Evolutionary conservation across 805 yeast genomes (phyloP).

Genomic region (Candida bentonensis): DNA sequence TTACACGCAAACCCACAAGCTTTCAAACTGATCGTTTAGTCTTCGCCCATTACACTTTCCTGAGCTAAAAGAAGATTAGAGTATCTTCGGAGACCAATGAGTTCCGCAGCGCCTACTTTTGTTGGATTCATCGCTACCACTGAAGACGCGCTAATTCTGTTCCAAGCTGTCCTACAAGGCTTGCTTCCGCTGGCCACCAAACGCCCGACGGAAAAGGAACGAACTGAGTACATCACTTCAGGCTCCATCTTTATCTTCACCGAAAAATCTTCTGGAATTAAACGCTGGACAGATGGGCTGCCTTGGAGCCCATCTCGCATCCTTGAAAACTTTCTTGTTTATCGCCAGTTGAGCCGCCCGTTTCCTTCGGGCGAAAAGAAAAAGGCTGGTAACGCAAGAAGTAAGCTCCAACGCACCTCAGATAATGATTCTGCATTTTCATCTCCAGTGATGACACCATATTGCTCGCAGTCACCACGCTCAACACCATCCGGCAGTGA

Average conservation of each 20-base stretch:
- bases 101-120: constrained; percentile 52
- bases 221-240: constrained; percentile 47
- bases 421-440: background rate
- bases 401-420: constrained; percentile 2
- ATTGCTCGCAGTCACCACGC: background rate
- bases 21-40: too few relatives aligned
- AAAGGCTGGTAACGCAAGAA: constrained; percentile 21
- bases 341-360: constrained; percentile 51
- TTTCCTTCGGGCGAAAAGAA: constrained; percentile 32
- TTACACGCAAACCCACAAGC: too few relatives aligned
- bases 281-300: constrained; percentile 95
- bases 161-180: constrained; percentile 64
- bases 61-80: too few relatives aligned
- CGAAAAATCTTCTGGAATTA: constrained; percentile 70
- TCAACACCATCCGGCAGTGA: background rate
- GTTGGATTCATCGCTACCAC: constrained; percentile 69
- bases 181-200: constrained; percentile 50
- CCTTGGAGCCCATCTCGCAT: constrained; percentile 89
- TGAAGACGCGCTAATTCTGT: constrained; percentile 64
- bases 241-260: constrained; percentile 78
- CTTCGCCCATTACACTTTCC: too few relatives aligned
- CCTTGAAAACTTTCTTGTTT: constrained; percentile 70
- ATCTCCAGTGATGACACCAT: background rate
- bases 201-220: constrained; percentile 72
- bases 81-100: too few relatives aligned